These are phyloP conservation scores for Fusarium nygamai DNA, from an alignment of 2,329 filamentous ascomycete species.

Conservation along the genomic window DNA sequence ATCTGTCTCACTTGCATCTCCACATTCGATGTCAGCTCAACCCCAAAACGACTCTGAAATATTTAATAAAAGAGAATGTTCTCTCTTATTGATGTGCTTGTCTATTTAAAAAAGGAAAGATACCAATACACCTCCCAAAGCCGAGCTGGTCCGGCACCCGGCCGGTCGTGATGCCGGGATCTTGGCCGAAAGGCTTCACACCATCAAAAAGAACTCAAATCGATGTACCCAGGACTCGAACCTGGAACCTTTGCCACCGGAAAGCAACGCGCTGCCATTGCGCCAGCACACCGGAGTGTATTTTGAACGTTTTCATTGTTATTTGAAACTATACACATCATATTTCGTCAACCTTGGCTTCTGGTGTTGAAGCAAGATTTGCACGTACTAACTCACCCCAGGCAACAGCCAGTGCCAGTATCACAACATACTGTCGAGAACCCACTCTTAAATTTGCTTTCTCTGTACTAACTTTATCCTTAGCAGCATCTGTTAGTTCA, in stretches of 20 bases:
- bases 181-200: background rate
- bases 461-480: rapidly evolving
- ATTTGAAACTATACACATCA: rapidly evolving
- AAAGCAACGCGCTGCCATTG: slow-evolving; percentile 47
- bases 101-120: too few relatives aligned
- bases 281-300: slow-evolving; percentile 5
- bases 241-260: slow-evolving; percentile 50
- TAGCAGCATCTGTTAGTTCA: rapidly evolving
- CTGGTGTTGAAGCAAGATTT: background rate
- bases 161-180: background rate
- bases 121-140: background rate
- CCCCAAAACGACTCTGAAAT: rapidly evolving
- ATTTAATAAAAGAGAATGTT: too few relatives aligned
- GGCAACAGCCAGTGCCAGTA: too few relatives aligned
- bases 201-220: background rate
- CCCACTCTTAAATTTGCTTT: background rate
- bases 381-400: background rate
- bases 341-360: rapidly evolving
- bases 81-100: rapidly evolving
- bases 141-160: background rate
- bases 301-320: rapidly evolving
- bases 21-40: background rate
- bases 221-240: slow-evolving; percentile 48
- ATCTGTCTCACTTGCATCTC: background rate
- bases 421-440: rapidly evolving